These are phyloP conservation scores for Yamadazyma taylorii DNA, from an alignment of 1,139 yeast species.

Conservation along the genomic window DNA sequence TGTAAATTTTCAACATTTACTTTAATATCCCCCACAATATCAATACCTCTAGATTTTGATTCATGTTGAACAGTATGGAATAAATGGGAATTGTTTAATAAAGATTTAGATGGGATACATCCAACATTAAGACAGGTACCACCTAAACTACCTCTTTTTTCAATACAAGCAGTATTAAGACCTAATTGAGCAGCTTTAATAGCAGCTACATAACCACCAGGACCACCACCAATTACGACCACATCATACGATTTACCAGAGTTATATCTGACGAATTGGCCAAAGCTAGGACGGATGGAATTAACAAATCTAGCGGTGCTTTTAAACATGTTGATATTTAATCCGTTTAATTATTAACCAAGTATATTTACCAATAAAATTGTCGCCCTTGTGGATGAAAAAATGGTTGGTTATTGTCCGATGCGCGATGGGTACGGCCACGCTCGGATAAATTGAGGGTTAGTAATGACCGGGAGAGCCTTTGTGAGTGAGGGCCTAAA, in stretches of 20 bases:
- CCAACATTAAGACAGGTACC: conserved; percentile 99
- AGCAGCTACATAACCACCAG: conserved; percentile 99
- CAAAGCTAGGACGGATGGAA: conserved; percentile 6
- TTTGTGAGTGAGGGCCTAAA: too few species aligned
- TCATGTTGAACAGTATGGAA: conserved; percentile 89
- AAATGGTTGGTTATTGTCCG: conserved; percentile 21
- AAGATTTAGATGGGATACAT: conserved; percentile 96
- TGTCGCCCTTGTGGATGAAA: conserved; percentile 1
- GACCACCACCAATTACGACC: conserved; percentile 98
- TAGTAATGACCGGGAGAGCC: too few species aligned
- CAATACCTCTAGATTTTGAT: conserved; percentile 86
- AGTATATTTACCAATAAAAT: background rate
- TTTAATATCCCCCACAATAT: conserved; percentile 67
- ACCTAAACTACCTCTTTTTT: conserved; percentile 93
- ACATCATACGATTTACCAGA: conserved; percentile 67
- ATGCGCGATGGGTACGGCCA: conserved; percentile 12
- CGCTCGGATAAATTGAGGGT: conserved; percentile 8
- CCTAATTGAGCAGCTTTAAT: conserved; percentile 98
- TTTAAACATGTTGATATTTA: conserved; percentile 15
- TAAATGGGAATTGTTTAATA: conserved; percentile 90
- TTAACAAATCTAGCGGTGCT: conserved; percentile 9
- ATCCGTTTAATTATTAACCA: background rate
- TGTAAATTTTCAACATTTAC: conserved; percentile 79
- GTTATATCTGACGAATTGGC: conserved; percentile 39
- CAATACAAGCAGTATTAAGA: conserved; percentile 90